Base-by-base conservation (phyloP, 2,329 filamentous ascomycete genomes). In the Parafenestella ontariensis region DNA sequence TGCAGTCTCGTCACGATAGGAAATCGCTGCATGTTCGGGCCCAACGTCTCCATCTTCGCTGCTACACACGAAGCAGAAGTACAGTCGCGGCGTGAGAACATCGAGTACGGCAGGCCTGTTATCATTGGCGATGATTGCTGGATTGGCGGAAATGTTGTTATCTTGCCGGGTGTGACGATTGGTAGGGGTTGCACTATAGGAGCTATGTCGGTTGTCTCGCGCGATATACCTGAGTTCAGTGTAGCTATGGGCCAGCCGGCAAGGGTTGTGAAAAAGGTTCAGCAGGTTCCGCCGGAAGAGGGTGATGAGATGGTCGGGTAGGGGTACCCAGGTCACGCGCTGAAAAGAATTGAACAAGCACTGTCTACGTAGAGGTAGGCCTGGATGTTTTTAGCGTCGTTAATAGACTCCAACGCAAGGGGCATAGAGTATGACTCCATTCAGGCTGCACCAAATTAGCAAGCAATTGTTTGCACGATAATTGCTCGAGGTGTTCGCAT, bases 161-260 rank as follows among this genome's bases (percentile, higher is more conserved):
- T 96, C 17, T 78, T 93, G 39, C 87, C 90, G 0, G 92, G 92
- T 0, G 87, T 96, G 21, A 93, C 84, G 1, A 89, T 96, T 60
- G 92, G 92, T 0, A 81, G 83, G 49, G 91, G 92, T 0, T 82
- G 80, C 4, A 90, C 88, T 0, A 82, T 96, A 56, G 92, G 91
- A 1, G 92, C 92, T 1, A 91, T 89, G 1, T 91, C 88, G 70
- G 90, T 96, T 3, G 91, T 96, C 21, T 95, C 90, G 2, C 95
- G 89, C 77, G 81, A 89, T 72, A 83, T 91, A n/a, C 82, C 85
- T 4, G 81, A 84, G 7, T 87, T 84, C 56, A 81, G 81, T 23
- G 81, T 87, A 8, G 86, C 85, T 0, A 87, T 80, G 18, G 88
- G 88, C 0, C 90, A 89, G 65, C 88, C 88, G 23, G 88, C 87